A percentile compares a stretch with the other conserved stretches of the same genome.
Evolutionary conservation across 352 stramenopile species (phyloP).

Genomic region (Pythium aquatile): DNA sequence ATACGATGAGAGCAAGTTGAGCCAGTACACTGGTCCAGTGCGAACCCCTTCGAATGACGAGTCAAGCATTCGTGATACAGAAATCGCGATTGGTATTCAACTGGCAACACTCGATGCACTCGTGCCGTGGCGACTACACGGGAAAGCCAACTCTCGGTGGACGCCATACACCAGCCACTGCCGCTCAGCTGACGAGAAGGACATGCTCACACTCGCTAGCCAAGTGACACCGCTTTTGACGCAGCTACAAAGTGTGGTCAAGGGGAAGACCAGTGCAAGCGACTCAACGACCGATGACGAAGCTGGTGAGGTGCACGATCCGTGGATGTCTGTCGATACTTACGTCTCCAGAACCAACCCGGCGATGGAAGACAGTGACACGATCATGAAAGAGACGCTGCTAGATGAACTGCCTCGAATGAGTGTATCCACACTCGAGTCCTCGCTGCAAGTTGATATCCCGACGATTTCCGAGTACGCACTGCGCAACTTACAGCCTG

Average conservation of each 20-base stretch:
- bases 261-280: constrained; percentile 10
- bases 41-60: neutral
- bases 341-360: constrained; percentile 6
- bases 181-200: constrained; percentile 13
- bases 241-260: constrained; percentile 14
- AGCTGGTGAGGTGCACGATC: constrained; percentile 24
- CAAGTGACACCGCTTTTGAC: constrained; percentile 16
- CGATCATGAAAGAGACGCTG: constrained; percentile 5
- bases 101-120: constrained; percentile 12
- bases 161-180: constrained; percentile 1
- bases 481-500: constrained; percentile 68
- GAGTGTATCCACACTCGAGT: constrained; percentile 54
- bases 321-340: constrained; percentile 22
- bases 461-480: constrained; percentile 70
- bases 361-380: neutral
- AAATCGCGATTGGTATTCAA: constrained; percentile 20
- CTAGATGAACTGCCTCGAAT: constrained; percentile 31
- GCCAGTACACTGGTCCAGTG: constrained; percentile 2
- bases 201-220: constrained; percentile 3
- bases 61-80: constrained; percentile 4
- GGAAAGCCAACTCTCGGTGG: constrained; percentile 12
- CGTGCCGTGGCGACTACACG: constrained; percentile 13
- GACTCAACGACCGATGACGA: constrained; percentile 17
- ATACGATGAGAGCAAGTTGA: constrained; percentile 21
- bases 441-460: constrained; percentile 48